Conservation (phyloP, 108 stramenopile species). For the Conticribra guillardii region DNA sequence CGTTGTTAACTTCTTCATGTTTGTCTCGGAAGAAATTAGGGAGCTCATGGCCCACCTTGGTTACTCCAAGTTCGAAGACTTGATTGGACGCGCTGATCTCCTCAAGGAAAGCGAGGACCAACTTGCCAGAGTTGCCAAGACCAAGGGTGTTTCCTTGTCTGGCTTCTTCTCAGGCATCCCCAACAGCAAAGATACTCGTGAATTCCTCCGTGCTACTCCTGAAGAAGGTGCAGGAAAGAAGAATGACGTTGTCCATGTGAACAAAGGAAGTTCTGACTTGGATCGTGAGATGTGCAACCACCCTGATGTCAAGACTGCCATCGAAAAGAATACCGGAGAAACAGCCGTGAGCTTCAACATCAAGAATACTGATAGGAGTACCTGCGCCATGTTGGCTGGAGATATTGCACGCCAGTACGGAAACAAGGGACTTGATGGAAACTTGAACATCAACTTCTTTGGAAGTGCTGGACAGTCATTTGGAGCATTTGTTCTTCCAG, state of each 20-base stretch:
- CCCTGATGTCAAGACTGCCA: slow-evolving; percentile 73
- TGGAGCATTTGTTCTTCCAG: slow-evolving; percentile 90
- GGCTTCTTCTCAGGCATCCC: slow-evolving; percentile 83
- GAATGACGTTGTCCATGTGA: slow-evolving; percentile 79
- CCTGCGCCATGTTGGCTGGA: slow-evolving; percentile 89
- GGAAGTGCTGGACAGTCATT: slow-evolving; percentile 97
- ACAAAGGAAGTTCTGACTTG: slow-evolving; percentile 82
- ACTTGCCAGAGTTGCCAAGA: slow-evolving; percentile 72
- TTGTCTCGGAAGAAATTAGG: slow-evolving; percentile 93
- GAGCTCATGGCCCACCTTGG: slow-evolving; percentile 89
- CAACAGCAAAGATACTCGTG: slow-evolving; percentile 59
- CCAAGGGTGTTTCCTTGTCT: slow-evolving; percentile 65
- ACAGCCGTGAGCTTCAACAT: slow-evolving; percentile 66
- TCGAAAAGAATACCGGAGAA: slow-evolving; percentile 74
- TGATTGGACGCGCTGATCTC: slow-evolving; percentile 93
- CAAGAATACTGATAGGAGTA: slow-evolving; percentile 88
- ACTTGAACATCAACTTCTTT: slow-evolving; percentile 85
- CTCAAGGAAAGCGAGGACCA: slow-evolving; percentile 75
- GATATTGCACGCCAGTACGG: slow-evolving; percentile 92
- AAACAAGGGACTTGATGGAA: slow-evolving; percentile 85
- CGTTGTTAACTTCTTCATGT: slow-evolving; percentile 95
- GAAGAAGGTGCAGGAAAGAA: slow-evolving; percentile 67
- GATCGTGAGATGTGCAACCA: slow-evolving; percentile 78
- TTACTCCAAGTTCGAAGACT: slow-evolving; percentile 90
- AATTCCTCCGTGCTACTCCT: slow-evolving; percentile 72